Conservation (phyloP, 192 early-diverging fungal species). For the Linnemannia elongata region DNA sequence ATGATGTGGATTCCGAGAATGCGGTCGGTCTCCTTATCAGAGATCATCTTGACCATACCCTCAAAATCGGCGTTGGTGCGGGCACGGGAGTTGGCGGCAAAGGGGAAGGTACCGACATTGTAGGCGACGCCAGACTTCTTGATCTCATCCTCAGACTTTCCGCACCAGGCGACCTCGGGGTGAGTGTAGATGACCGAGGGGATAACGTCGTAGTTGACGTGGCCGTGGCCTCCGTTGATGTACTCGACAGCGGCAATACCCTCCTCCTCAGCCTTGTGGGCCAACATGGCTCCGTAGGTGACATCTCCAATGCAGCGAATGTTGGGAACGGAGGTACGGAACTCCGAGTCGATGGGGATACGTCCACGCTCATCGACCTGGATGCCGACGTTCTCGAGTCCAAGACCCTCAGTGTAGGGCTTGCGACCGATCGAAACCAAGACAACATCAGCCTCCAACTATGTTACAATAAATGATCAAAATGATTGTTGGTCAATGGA, state of each 20-base stretch:
- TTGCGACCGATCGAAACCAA: constrained; percentile 95
- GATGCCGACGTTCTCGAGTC: constrained; percentile 92
- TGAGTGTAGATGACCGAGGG: constrained; percentile 99
- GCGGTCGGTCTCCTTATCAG: constrained; percentile 94
- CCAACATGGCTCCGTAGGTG: constrained; percentile 97
- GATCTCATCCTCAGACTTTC: constrained; percentile 94
- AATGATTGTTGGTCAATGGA: background rate
- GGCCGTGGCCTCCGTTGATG: constrained; percentile 92
- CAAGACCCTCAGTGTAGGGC: constrained; percentile 93
- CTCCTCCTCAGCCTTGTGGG: constrained; percentile 99
- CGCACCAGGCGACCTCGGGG: constrained; percentile 99
- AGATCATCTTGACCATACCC: constrained; percentile 96
- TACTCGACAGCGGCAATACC: constrained; percentile 97
- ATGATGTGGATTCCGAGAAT: constrained; percentile 99
- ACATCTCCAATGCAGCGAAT: constrained; percentile 98
- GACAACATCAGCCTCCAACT: constrained; percentile 92
- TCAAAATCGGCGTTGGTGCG: constrained; percentile 97
- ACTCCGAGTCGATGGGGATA: constrained; percentile 85
- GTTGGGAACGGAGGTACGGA: constrained; percentile 88
- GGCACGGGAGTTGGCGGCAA: constrained; percentile 96
- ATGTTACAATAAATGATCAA: constrained; percentile 3
- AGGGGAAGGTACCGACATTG: constrained; percentile 94
- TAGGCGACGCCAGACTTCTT: constrained; percentile 91
- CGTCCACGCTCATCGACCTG: constrained; percentile 90
- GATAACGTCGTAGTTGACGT: constrained; percentile 99